These are phyloP conservation scores for Phyllosticta citriasiana DNA, from an alignment of 2,329 filamentous ascomycete genomes.

Conservation along the genomic window DNA sequence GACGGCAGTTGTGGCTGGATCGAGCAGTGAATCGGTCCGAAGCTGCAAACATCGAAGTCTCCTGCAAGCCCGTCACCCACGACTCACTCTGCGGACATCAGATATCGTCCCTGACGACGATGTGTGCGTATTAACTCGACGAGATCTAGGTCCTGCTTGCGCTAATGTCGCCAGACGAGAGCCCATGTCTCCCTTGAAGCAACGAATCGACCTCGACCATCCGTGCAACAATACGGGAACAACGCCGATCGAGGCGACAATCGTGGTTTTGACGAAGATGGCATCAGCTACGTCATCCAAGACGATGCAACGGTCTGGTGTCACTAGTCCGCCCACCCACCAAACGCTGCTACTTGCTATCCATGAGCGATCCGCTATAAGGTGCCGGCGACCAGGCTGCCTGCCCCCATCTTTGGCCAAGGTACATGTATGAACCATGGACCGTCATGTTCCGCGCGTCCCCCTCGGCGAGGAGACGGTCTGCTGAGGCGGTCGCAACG, in stretches of 20 bases:
- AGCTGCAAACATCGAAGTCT: not conserved
- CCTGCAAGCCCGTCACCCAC: not conserved
- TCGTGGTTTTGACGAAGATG: not conserved
- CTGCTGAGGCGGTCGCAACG: no score
- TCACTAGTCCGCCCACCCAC: no score
- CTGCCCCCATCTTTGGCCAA: no score
- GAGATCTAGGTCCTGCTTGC: no score
- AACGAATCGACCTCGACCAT: not conserved
- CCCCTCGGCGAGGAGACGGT: no score
- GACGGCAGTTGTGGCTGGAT: not conserved
- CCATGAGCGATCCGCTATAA: no score
- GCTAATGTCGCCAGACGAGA: not conserved
- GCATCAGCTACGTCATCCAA: not conserved
- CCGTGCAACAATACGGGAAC: not conserved
- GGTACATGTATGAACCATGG: no score
- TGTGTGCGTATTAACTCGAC: not conserved
- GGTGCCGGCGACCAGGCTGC: no score
- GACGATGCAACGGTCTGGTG: not conserved
- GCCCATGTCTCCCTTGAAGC: not conserved
- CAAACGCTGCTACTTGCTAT: no score
- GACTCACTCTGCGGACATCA: not conserved
- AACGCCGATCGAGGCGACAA: not conserved
- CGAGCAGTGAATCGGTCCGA: not conserved
- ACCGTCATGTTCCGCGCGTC: no score
- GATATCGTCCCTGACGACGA: not conserved